Percentiles rank a stretch among this genome's conserved stretches.
These are phyloP conservation scores for Metroxylon sagu DNA, from an alignment of 176 grass and related monocot species.

Conservation along the genomic window DNA sequence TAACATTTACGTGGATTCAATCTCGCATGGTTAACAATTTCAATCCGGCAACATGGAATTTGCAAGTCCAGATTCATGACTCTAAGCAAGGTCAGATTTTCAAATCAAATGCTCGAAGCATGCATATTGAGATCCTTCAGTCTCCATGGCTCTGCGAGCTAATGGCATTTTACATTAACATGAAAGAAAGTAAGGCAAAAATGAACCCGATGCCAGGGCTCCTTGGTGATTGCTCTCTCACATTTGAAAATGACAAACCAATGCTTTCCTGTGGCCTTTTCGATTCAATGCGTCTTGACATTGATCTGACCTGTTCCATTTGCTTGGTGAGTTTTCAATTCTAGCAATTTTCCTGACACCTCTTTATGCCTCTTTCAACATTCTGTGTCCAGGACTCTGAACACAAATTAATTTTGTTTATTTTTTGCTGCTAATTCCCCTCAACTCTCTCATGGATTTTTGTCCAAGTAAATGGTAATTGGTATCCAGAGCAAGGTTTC, in stretches of 20 bases:
- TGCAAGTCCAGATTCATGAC: constrained; percentile 56
- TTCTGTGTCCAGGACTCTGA: too few species aligned
- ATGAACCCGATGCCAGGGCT: constrained; percentile 37
- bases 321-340: constrained; percentile 55
- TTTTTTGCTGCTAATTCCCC: too few species aligned
- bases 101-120: constrained; percentile 65
- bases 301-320: constrained; percentile 80
- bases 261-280: constrained; percentile 60
- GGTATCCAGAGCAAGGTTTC: too few species aligned
- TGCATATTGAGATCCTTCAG: constrained; percentile 91
- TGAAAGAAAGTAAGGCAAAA: constrained; percentile 43
- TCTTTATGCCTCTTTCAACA: too few species aligned
- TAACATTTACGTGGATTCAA: too few species aligned
- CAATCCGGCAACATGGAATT: not conserved
- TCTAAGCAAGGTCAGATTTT: constrained; percentile 87
- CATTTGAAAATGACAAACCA: constrained; percentile 58
- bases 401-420: too few species aligned
- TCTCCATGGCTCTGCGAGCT: constrained; percentile 83
- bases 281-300: constrained; percentile 59
- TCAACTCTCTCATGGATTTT: too few species aligned
- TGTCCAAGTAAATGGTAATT: too few species aligned
- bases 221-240: constrained; percentile 56
- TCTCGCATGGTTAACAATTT: too few species aligned
- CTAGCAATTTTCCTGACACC: too few species aligned
- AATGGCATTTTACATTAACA: constrained; percentile 88